Evolutionary conservation across 306 rosid genomes (phyloP).

Genomic region (Coriaria nepalensis): DNA sequence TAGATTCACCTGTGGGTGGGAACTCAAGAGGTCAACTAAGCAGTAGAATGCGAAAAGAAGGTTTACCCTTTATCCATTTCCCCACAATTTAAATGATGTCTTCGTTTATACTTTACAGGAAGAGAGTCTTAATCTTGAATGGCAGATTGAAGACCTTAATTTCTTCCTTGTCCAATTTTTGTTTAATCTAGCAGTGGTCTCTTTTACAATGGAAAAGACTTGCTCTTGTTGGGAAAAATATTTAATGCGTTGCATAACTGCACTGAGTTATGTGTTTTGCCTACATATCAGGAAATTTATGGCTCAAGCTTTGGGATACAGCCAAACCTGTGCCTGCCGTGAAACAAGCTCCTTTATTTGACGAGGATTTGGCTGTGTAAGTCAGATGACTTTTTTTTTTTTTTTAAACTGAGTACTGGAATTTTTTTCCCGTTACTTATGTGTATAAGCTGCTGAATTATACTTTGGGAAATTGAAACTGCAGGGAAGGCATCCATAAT

Average conservation of each 20-base stretch:
- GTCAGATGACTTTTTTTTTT: conserved; percentile 15
- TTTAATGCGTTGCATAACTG: too few relatives aligned
- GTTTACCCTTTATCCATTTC: conserved; percentile 24
- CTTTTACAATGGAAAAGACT: too few relatives aligned
- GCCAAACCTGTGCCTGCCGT: conserved; percentile 91
- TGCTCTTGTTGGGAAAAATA: too few relatives aligned
- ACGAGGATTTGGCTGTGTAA: conserved; percentile 96
- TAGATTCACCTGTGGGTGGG: conserved; percentile 30
- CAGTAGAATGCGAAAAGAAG: conserved; percentile 94
- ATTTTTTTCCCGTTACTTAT: too few relatives aligned
- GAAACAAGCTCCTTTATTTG: conserved; percentile 89
- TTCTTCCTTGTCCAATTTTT: too few relatives aligned
- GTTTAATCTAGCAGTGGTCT: too few relatives aligned
- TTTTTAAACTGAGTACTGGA: background rate
- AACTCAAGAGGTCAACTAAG: conserved; percentile 75
- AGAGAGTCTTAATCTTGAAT: too few relatives aligned
- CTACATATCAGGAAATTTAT: conserved; percentile 66
- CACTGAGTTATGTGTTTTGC: background rate
- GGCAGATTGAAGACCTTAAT: too few relatives aligned
- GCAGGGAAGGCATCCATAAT: conserved; percentile 86
- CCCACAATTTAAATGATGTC: background rate
- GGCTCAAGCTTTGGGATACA: conserved; percentile 94
- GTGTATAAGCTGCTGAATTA: background rate
- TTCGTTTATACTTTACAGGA: too few relatives aligned
- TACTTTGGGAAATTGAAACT: conserved; percentile 13